These are phyloP conservation scores for Skeletonema marinoi DNA, from an alignment of 108 stramenopile species.

Conservation along the genomic window DNA sequence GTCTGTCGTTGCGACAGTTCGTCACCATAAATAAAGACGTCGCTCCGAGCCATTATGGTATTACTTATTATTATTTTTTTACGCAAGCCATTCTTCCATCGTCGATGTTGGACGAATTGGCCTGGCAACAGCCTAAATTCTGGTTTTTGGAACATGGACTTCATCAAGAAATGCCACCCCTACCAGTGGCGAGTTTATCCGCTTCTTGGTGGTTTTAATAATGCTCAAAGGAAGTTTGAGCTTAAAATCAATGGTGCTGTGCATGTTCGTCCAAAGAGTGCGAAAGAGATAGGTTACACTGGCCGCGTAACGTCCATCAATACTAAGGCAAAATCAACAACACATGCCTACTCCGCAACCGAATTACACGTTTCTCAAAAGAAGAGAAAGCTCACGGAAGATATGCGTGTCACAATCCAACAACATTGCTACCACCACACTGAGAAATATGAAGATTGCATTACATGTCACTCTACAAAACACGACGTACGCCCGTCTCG, in stretches of 20 bases:
- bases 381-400: conserved; percentile 25
- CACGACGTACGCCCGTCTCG: conserved; percentile 18
- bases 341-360: background rate
- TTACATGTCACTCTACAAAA: conserved; percentile 1
- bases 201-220: no score
- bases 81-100: no score
- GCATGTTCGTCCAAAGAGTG: conserved; percentile 55
- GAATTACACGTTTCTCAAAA: background rate
- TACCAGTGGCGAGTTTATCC: no score
- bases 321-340: background rate
- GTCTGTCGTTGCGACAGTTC: no score
- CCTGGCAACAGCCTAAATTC: no score
- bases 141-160: no score
- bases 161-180: no score
- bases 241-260: conserved; percentile 22
- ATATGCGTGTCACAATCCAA: conserved; percentile 22
- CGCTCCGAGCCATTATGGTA: no score
- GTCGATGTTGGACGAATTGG: no score
- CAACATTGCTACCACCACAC: conserved; percentile 2
- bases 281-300: conserved; percentile 44
- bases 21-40: no score
- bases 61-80: no score
- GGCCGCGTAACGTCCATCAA: conserved; percentile 29
- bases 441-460: background rate
- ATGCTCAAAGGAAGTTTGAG: background rate